Percentiles rank a stretch among this genome's conserved stretches.
phyloP scores from a whole-genome alignment of 2,329 filamentous ascomycete species.

The Alternaria incomplexa region DNA sequence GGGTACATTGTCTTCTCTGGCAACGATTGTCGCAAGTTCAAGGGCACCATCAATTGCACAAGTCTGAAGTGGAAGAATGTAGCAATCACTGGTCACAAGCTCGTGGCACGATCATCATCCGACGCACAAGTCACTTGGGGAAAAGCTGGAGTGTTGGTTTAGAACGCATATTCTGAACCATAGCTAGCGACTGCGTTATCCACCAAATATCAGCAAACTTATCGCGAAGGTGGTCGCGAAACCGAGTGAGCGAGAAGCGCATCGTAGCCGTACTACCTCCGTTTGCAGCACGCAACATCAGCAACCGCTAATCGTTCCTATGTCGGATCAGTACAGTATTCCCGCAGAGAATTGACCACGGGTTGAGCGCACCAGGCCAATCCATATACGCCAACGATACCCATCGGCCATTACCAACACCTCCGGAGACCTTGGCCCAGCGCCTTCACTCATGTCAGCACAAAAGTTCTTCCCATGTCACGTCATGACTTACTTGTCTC shows the following conservation, averaged over 20 bases:
- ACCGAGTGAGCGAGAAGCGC: neutral
- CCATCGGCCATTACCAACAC: neutral
- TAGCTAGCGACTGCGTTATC: neutral
- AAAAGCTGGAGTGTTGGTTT: neutral
- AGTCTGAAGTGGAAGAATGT: constrained; percentile 29
- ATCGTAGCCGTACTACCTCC: neutral
- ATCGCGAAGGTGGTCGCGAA: neutral
- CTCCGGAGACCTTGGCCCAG: constrained; percentile 2
- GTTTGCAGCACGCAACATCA: neutral
- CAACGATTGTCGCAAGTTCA: constrained; percentile 32
- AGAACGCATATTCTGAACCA: neutral
- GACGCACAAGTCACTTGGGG: constrained; percentile 24
- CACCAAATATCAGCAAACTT: neutral
- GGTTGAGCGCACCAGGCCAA: neutral
- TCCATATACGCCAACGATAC: constrained; percentile 4
- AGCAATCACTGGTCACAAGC: constrained; percentile 25
- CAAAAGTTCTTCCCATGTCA: neutral
- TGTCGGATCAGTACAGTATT: neutral
- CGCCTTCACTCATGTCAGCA: neutral
- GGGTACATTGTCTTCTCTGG: constrained; percentile 32
- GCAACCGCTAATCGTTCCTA: neutral
- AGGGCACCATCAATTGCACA: constrained; percentile 28
- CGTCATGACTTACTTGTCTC: constrained; percentile 3
- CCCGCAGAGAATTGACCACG: neutral
- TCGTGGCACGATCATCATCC: constrained; percentile 17